phyloP scores from a whole-genome alignment of 1,284 basidiomycete species.

The Cystobasidium pallidum region DNA sequence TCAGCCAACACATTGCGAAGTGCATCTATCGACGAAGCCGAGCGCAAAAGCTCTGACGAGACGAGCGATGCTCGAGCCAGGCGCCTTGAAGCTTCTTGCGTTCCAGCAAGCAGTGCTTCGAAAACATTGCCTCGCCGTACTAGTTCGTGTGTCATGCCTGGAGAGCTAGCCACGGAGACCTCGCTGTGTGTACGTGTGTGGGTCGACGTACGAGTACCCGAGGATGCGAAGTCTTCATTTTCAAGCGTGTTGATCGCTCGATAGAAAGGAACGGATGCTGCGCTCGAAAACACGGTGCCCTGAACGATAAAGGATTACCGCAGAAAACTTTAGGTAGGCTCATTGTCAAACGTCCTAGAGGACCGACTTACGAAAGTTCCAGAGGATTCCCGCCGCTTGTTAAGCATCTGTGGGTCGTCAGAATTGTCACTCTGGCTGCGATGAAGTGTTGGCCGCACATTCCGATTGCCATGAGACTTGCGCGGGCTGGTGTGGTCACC shows the following conservation, averaged over 20 bases:
- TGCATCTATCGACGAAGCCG: conserved; percentile 22
- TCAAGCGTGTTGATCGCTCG: conserved; percentile 34
- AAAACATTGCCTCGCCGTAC: conserved; percentile 27
- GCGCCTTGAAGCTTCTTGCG: conserved; percentile 8
- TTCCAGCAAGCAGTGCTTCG: conserved; percentile 3
- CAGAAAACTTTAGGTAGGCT: background rate
- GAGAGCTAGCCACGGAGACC: conserved; percentile 25
- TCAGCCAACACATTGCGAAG: conserved; percentile 2
- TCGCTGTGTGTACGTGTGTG: conserved; percentile 35
- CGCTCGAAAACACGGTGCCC: conserved; percentile 26
- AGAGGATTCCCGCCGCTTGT: conserved; percentile 9
- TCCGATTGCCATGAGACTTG: background rate
- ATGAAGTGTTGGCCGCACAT: background rate
- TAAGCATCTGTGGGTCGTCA: background rate
- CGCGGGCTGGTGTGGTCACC: background rate
- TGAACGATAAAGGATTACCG: background rate
- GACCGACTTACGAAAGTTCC: conserved; percentile 21
- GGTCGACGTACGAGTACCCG: conserved; percentile 14
- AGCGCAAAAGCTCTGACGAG: conserved; percentile 29
- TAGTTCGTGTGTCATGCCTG: conserved; percentile 42
- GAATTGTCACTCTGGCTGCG: background rate
- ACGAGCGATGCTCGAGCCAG: conserved; percentile 35
- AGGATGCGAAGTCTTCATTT: conserved; percentile 14
- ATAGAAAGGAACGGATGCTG: conserved; percentile 7
- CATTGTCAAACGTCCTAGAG: background rate